Conservation (phyloP, 2,329 filamentous ascomycete genomes). For the Talaromyces sp. region DNA sequence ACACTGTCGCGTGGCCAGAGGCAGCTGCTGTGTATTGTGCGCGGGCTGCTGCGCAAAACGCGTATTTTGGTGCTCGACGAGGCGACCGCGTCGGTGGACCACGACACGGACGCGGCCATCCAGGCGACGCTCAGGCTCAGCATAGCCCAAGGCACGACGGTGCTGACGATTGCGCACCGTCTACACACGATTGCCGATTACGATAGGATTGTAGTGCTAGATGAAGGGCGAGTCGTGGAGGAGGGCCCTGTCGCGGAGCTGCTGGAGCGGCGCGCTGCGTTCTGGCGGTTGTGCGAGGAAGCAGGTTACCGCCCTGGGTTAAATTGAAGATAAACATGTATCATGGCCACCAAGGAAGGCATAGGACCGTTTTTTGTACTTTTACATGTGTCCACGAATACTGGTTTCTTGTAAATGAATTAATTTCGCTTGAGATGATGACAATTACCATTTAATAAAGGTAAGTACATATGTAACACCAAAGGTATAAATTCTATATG, state of each 20-base stretch:
- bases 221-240: background rate
- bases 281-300: conserved; percentile 2
- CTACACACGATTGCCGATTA: background rate
- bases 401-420: too few relatives aligned
- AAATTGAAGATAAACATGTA: too few relatives aligned
- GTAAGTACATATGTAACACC: too few relatives aligned
- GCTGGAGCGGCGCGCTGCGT: background rate
- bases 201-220: conserved; percentile 1
- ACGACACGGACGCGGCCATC: background rate
- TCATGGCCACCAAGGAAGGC: too few relatives aligned
- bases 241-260: background rate
- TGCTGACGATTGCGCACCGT: background rate
- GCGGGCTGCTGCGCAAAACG: conserved; percentile 13
- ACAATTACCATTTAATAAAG: too few relatives aligned
- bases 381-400: too few relatives aligned
- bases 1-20: conserved; percentile 26
- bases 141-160: background rate
- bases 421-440: too few relatives aligned
- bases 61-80: conserved; percentile 1
- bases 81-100: background rate
- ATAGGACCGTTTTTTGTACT: too few relatives aligned
- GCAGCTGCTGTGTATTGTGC: conserved; percentile 27
- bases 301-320: background rate
- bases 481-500: too few relatives aligned
- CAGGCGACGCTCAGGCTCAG: background rate